A percentile compares a stretch with the other conserved stretches of the same genome.
Evolutionary conservation across 306 rosid species (phyloP).

Genomic region (Purshia tridentata): DNA sequence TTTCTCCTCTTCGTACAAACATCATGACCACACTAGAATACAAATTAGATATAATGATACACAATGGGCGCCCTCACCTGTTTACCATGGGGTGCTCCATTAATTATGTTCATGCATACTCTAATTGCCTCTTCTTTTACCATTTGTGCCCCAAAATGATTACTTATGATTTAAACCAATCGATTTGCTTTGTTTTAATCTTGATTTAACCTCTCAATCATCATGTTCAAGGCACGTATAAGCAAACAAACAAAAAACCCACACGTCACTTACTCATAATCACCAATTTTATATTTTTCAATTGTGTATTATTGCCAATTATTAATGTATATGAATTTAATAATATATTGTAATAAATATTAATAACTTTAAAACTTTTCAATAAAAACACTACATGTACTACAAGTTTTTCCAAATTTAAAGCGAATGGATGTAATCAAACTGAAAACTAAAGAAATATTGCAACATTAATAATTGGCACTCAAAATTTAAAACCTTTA

Average conservation of each 20-base stretch:
- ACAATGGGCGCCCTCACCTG: slow-evolving; percentile 27
- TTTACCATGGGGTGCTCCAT: slow-evolving; percentile 16
- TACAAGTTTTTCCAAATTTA: not conserved
- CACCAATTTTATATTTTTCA: too few species aligned
- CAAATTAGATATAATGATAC: slow-evolving; percentile 5
- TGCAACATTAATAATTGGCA: not conserved
- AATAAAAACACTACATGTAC: not conserved
- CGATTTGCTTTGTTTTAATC: not conserved
- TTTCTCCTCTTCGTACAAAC: slow-evolving; percentile 27
- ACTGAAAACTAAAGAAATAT: not conserved
- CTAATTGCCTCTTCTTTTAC: not conserved
- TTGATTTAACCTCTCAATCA: not conserved
- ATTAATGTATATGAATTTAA: not conserved
- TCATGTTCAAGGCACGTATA: not conserved
- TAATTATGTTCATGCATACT: not conserved
- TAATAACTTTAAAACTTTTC: too few species aligned
- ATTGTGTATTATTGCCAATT: fast-evolving
- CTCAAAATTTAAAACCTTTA: not conserved
- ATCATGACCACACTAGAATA: slow-evolving; percentile 11
- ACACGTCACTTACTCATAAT: not conserved
- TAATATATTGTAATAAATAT: too few species aligned
- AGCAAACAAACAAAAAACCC: not conserved
- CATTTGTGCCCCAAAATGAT: not conserved
- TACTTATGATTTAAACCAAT: not conserved
- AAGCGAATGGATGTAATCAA: not conserved